Evolutionary conservation across 192 early-diverging fungal species (phyloP), one percentile per base, ranked within the genome.

Genomic region (Gaertneriomyces sp.): DNA sequence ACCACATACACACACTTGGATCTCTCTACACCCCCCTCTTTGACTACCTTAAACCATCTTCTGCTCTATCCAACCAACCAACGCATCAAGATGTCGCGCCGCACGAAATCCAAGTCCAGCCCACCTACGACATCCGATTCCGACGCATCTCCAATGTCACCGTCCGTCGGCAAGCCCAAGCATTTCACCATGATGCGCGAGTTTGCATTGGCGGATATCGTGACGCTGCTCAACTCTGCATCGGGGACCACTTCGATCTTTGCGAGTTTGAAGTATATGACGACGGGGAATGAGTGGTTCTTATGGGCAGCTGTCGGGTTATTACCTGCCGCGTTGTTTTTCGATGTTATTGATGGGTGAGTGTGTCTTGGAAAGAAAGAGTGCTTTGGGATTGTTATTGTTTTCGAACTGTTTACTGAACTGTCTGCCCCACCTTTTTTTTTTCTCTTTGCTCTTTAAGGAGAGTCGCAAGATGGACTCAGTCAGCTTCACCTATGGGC

Each of bases 191-290:
- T 66, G 63, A 39, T 68, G 42, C 58, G 71, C 8, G 59, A 62
- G 53, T 93, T 95, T 72, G 80, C 88, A 59, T 70, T 90, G 45
- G 93, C 93, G 4, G 93, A 95, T 75, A 76, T 90, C 64, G 89
- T 95, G 59, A 95, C 93, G 4, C 81, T 95, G 9, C 85, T 85
- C 58, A 95, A 94, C 79, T 88, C 87, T 17, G 87, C 87, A 87
- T 69, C 76, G 87, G 71, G 93, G 88, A 63, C 90, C 85, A 17
- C 90, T 83, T 64, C 74, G 25, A 75, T 75, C 39, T 74, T 75
- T 42, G 63, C 71, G 1, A 62, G 64, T 45, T 45, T 75, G 16
- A 75, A 75, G 59, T 75, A 68, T 45, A 71, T 75, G 58, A 64
- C 61, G 8, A 75, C 74, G 1, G 58, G 60, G 9, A 69, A 75